Base-by-base conservation (phyloP, 2,329 filamentous ascomycete genomes). In the Xenosphaeropsis pyriputrescens region DNA sequence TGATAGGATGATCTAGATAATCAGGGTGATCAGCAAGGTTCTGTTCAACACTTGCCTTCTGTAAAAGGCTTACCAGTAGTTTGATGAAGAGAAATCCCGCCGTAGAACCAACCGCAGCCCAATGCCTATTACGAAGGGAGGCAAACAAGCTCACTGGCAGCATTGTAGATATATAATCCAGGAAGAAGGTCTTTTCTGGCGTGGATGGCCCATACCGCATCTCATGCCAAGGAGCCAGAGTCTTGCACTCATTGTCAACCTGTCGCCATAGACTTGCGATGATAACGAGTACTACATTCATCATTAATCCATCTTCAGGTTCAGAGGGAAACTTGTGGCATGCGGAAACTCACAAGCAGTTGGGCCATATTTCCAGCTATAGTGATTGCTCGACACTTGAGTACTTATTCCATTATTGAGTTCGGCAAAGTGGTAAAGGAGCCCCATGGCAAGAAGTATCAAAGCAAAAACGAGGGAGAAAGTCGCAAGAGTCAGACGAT, bases 311-410 rank as follows among this genome's bases (percentile, higher is more conserved):
- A 19, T 19, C 5, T 19, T 19, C 18, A 19, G 5, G 18, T 16
- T 13, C 5, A n/a, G 7, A 15, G 32, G 4, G 15, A 33, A 15
- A 8, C 11, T n/a, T 11, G 32, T 11, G 32, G 15, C 9, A 33
- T 18, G 4, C 15, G 32, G 32, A 7, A 33, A 29, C 34, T 36
- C 15, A 29, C 34, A 12, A n/a, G 34, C 34, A 26, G 34, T 36
- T 29, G 34, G 34, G 14, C 34, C 34, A 29, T 36, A 36, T 26
- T 19, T 36, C 34, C 34, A 36, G 18, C 22, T 26, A 26, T 36
- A 36, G 29, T 36, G 34, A 29, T 36, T 36, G n/a, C 18, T 36
- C 8, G 34, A 26, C 13, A 36, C 29, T 16, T 19, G 18, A 19
- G 18, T 16, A 15, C 34, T 19, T 13, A 36, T 16, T 8, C 34